phyloP scores from a whole-genome alignment of 495 filamentous ascomycete genomes.

The Podospora australis region DNA sequence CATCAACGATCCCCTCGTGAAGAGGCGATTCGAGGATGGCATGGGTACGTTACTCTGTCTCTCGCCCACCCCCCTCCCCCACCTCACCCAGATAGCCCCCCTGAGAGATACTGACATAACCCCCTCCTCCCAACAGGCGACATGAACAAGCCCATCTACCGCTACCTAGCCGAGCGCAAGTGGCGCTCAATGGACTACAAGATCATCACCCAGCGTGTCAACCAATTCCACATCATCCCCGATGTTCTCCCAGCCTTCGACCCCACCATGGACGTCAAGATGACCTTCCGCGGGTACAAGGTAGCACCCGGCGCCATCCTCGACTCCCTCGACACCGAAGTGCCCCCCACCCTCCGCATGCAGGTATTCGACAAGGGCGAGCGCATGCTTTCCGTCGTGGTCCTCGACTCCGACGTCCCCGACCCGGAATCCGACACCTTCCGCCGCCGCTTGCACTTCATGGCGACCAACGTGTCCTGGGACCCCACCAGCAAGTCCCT shows the following conservation, averaged over 20 bases:
- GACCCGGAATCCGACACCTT: constrained; percentile 71
- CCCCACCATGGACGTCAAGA: constrained; percentile 66
- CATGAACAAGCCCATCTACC: constrained; percentile 96
- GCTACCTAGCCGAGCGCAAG: constrained; percentile 75
- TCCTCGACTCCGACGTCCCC: constrained; percentile 89
- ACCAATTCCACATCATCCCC: constrained; percentile 84
- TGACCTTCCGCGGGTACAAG: constrained; percentile 64
- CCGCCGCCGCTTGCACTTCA: constrained; percentile 72
- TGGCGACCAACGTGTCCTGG: constrained; percentile 59
- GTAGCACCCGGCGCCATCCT: constrained; percentile 74
- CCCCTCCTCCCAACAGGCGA: no score
- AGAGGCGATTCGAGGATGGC: constrained; percentile 92
- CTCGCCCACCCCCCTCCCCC: not conserved
- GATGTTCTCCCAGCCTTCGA: constrained; percentile 84
- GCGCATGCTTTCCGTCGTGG: constrained; percentile 73
- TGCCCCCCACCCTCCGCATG: constrained; percentile 65
- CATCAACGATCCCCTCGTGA: constrained; percentile 91
- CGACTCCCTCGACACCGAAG: constrained; percentile 59
- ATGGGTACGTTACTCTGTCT: constrained; percentile 51
- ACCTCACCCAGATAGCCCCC: constrained; percentile 13
- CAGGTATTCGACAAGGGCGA: constrained; percentile 78
- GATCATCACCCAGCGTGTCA: constrained; percentile 78
- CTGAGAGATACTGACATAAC: no score
- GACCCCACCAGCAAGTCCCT: constrained; percentile 42
- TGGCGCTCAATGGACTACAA: constrained; percentile 70